These are phyloP conservation scores for Leptographium wingfieldii DNA, from an alignment of 2,329 filamentous ascomycete species.

Conservation along the genomic window DNA sequence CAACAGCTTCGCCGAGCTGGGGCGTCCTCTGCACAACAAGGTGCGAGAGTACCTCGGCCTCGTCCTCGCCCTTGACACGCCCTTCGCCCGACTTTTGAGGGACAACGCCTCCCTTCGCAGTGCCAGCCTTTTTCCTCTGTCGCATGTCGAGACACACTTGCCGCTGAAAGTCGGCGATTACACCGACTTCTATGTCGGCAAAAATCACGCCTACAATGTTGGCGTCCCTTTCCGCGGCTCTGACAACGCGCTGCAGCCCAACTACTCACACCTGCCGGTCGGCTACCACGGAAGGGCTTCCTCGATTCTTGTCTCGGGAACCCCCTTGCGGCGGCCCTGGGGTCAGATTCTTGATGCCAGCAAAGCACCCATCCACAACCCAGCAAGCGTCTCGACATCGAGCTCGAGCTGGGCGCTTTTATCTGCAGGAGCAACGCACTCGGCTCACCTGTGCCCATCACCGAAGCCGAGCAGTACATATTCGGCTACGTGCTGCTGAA, in stretches of 20 bases:
- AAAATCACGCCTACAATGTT: constrained; percentile 62
- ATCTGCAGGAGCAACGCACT: constrained; percentile 52
- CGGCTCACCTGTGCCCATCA: constrained; percentile 50
- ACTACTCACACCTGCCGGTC: constrained; percentile 71
- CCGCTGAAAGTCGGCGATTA: constrained; percentile 74
- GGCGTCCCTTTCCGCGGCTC: constrained; percentile 51
- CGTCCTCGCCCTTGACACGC: constrained; percentile 43
- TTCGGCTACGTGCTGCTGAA: constrained; percentile 78
- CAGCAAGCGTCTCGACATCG: constrained; percentile 59
- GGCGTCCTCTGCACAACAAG: constrained; percentile 53
- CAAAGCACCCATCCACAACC: constrained; percentile 52
- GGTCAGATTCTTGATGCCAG: constrained; percentile 62
- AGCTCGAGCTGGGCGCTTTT: constrained; percentile 69
- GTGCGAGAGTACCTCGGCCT: constrained; percentile 58
- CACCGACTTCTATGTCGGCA: constrained; percentile 73
- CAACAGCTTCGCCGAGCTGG: constrained; percentile 55
- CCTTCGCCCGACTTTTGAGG: constrained; percentile 47
- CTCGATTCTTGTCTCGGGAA: constrained; percentile 62
- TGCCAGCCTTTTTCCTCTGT: constrained; percentile 44
- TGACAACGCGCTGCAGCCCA: constrained; percentile 62
- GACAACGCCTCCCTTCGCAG: constrained; percentile 47
- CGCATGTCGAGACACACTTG: constrained; percentile 51
- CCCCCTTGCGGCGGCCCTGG: constrained; percentile 54
- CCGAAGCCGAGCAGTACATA: constrained; percentile 54
- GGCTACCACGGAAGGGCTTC: constrained; percentile 72